Evolutionary conservation across 495 filamentous ascomycete genomes (phyloP), one percentile per base, ranked within the genome.

Genomic region (Annulohypoxylon maeteangense): DNA sequence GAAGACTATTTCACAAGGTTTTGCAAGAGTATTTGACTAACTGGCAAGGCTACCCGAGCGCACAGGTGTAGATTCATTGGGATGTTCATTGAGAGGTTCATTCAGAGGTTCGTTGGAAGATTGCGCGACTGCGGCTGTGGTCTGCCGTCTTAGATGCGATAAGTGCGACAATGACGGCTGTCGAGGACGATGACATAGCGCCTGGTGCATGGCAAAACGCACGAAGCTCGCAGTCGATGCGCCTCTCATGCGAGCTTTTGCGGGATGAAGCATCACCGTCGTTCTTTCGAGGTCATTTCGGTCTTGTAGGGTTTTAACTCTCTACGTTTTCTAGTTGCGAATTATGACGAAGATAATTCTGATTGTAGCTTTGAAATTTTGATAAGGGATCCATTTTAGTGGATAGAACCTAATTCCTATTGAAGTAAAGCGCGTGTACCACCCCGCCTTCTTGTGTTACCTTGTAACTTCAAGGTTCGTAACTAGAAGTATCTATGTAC

Each of bases 241-340:
- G 79, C 79, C 71, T 72, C 76, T 74, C 51, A 78, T 67, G 38
- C 79, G 75, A 60, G 71, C 68, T 40, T 77, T 76, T 51, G 74
- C 75, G 64, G 77, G 74, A 60, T 75, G 68, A 62, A 82, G 78
- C 81, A 85, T 83, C 57, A 72, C 75, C 73, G 47, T 55, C 73
- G 73, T 67, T 22, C 58, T 34, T 45, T 45, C n/a, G 58, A 31
- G 56, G 62, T 65, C 75, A 77, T 76, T 67, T 69, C 62, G 65
- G 27, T 38, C 22, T 54, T 47, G 31, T 59, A 36, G 11, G 7
- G 11, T 29, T 51, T 29, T 51, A 61, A 7, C n/a, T 32, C 40
- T 34, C n/a, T 62, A 29, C 11, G 31, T 56, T 68, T 60, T 40
- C 29, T 31, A 32, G 50, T 31, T 62, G 29, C 47, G 53, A 63